Evolutionary conservation across 2,329 filamentous ascomycete genomes (phyloP), one percentile per base, ranked within the genome.

Genomic region (Aureobasidium vineae): DNA sequence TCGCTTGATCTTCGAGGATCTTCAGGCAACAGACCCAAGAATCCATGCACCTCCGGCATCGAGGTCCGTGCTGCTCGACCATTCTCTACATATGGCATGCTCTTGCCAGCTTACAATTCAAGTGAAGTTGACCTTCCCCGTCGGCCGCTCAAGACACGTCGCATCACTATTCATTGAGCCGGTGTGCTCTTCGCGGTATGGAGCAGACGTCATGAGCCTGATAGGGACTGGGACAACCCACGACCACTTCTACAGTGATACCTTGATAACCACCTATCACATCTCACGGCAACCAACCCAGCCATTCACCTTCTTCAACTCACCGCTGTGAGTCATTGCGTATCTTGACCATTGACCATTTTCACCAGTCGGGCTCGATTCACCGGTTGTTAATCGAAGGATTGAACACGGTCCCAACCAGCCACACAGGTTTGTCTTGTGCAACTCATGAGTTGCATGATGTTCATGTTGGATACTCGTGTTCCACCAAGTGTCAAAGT

Each of bases 81-180:
- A 61, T 61, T 61, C 41, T 47, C 57, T 49, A 36, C 40, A 38
- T 38, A 49, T n/a, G 57, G 50, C 36, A 54, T 21, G 31, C 49
- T 31, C 16, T 31, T 52, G 49, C 26, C 49, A 52, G 49, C 28
- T 33, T 52, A 31, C 49, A 31, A 11, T 19, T 33, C 7, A 16
- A 52, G 26, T 28, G 16, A n/a, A 11, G 16, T n/a, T 10, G 26
- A 52, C 19, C 26, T 28, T 19, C 11, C 13, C 19, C 23, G 23
- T 28, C 6, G 47, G 8, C 16, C 15, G 16, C 16, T 52, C 28
- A n/a, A 31, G 7, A 52, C 26, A 31, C 11, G 7, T 54, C 52
- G 28, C 11, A 54, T 38, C 52, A 28, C 13, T 16, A n/a, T 1
- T 28, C 26, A 13, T 31, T 3, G 5, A 23, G 1, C 43, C 5